Percentiles rank a stretch among this genome's conserved stretches.
These are phyloP conservation scores for Cercospora janseana DNA, from an alignment of 2,329 filamentous ascomycete species.

Conservation along the genomic window DNA sequence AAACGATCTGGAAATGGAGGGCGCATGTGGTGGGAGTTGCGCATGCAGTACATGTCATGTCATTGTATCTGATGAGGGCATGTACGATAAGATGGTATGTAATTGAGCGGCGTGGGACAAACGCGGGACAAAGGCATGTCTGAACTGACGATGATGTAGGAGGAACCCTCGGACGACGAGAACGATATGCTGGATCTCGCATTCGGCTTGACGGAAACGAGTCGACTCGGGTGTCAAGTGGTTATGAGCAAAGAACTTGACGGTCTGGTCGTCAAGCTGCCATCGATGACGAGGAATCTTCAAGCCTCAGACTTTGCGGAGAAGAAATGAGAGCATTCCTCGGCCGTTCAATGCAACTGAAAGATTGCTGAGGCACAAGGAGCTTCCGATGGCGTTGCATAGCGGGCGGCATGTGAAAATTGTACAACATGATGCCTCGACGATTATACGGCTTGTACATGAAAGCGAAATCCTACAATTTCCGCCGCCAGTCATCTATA, in stretches of 20 bases:
- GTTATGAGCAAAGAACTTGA: slow-evolving; percentile 87
- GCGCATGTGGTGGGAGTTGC: slow-evolving; percentile 90
- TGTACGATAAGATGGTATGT: slow-evolving; percentile 44
- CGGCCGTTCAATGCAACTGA: no score
- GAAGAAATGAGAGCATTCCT: slow-evolving; percentile 32
- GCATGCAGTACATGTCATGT: slow-evolving; percentile 93
- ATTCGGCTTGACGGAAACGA: slow-evolving; percentile 85
- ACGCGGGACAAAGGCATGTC: neutral
- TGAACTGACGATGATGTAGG: slow-evolving; percentile 22
- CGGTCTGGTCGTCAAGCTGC: slow-evolving; percentile 79
- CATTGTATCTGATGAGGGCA: slow-evolving; percentile 70
- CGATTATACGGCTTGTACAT: slow-evolving; percentile 1
- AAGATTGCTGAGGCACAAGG: neutral
- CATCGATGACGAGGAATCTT: slow-evolving; percentile 91
- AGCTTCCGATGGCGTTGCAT: neutral
- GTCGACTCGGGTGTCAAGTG: slow-evolving; percentile 82
- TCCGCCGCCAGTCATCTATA: no score
- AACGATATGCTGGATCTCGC: slow-evolving; percentile 91
- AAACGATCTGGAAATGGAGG: slow-evolving; percentile 95
- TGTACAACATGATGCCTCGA: slow-evolving; percentile 1
- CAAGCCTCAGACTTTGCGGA: slow-evolving; percentile 84
- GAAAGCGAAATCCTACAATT: neutral
- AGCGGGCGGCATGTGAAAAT: neutral
- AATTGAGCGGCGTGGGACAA: neutral
- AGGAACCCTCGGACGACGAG: slow-evolving; percentile 50